These are phyloP conservation scores for Otatea glauca DNA, from an alignment of 176 grass and related monocot species.

Conservation along the genomic window DNA sequence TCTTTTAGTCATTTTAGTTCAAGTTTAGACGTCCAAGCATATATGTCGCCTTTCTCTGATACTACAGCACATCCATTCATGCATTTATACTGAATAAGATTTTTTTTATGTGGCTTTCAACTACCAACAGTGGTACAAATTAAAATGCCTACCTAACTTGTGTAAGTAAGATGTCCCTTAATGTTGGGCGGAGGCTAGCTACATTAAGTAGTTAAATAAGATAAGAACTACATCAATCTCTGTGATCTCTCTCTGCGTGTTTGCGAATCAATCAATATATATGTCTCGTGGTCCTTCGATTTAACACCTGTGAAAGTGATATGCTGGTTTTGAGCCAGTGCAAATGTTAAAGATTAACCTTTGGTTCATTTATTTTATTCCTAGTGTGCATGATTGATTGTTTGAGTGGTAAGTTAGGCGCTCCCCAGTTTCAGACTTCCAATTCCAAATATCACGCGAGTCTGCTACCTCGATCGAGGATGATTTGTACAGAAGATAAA, in stretches of 20 bases:
- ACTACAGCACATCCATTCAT: background rate
- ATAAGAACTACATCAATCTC: background rate
- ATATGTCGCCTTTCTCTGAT: slow-evolving; percentile 7
- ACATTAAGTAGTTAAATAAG: slow-evolving; percentile 36
- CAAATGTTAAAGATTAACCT: background rate
- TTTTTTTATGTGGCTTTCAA: slow-evolving; percentile 21
- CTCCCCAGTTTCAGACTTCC: background rate
- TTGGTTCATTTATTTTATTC: too few relatives aligned
- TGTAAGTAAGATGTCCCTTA: slow-evolving; percentile 36
- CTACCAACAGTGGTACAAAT: background rate
- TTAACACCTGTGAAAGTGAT: slow-evolving; percentile 1
- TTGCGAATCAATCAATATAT: background rate
- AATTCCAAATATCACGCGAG: slow-evolving; percentile 23
- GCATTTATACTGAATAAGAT: background rate
- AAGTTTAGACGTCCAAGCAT: background rate
- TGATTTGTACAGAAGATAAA: background rate
- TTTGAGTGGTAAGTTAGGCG: background rate
- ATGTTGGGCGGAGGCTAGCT: slow-evolving; percentile 17
- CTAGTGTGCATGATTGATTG: slow-evolving; percentile 22
- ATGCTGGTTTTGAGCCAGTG: slow-evolving; percentile 23
- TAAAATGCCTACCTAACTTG: slow-evolving; percentile 32
- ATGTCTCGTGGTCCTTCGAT: background rate
- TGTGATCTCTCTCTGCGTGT: too few relatives aligned
- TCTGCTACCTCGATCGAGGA: background rate
- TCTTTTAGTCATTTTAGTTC: slow-evolving; percentile 11